Base-by-base conservation (phyloP, 2,329 filamentous ascomycete species). In the Pestalotiopsis sp. region DNA sequence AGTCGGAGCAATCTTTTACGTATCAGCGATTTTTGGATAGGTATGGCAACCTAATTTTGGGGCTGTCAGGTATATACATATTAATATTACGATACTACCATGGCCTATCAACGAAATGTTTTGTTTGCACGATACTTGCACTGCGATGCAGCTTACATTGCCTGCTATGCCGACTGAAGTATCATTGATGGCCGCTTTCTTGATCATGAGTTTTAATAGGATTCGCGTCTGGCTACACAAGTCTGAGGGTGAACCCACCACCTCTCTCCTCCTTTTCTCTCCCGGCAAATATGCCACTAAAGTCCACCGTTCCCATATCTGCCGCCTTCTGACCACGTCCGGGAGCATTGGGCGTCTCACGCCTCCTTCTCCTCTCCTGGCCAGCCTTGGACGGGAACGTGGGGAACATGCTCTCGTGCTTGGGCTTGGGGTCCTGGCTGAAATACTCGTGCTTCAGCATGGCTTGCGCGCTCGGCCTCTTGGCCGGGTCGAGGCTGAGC, bases 311-410 rank as follows among this genome's bases (percentile, higher is more conserved):
- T 0, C 85, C 84, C 3, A 90, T 73, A 4, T 85, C 82, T 0
- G 86, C 84, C 1, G 88, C 89, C 68, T 88, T 88, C 64, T 92
- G 90, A 0, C 94, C 95, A 39, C 95, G 85, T 52, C 88, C 88
- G 0, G 96, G 96, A 6, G 96, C 96, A 79, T 94, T 91, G 1
- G 96, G 96, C 71, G 91, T 95, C 70, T 90, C 89, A 69, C 88
- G 85, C 49, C 88, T 85, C 71, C 93, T 85, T 73, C 94, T 85
- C 76, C 91, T 92, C 84, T 99, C 96, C 84, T 96, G 92, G 1
- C 94, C 94, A 0, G 96, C 96, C 80, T 97, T 98, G 75, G 93
- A 96, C 0, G 96, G 96, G 78, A 98, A 99, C 0, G 96, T 98
- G 2, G 96, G 96, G 77, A 99, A 98, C 91, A 99, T 92, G 75